A percentile compares a stretch with the other conserved stretches of the same genome.
phyloP scores from a whole-genome alignment of 352 stramenopile genomes.

The Pythium brachiatum region DNA sequence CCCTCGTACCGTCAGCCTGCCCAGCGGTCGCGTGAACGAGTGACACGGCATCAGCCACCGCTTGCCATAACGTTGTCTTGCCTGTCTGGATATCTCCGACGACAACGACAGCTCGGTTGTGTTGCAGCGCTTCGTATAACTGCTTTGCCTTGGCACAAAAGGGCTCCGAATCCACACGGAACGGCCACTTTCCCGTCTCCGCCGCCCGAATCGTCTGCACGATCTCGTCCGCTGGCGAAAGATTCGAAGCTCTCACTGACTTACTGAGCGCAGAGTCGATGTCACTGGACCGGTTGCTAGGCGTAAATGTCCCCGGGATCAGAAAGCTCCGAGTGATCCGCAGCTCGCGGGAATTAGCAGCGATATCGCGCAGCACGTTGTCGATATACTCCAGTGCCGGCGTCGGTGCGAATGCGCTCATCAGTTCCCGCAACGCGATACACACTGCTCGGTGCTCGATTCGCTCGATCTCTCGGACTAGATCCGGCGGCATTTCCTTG shows the following conservation, averaged over 20 bases:
- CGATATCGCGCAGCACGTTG: constrained; percentile 42
- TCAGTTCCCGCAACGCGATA: constrained; percentile 36
- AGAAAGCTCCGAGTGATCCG: constrained; percentile 26
- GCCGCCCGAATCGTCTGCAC: neutral
- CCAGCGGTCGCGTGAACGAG: neutral
- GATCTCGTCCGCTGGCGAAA: neutral
- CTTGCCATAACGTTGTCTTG: constrained; percentile 55
- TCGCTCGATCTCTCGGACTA: constrained; percentile 28
- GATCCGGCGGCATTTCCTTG: constrained; percentile 19
- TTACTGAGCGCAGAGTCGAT: neutral
- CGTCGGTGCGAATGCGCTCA: constrained; percentile 22
- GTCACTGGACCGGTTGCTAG: neutral
- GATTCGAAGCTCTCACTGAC: neutral
- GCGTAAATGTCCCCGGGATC: neutral
- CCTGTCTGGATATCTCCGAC: constrained; percentile 41
- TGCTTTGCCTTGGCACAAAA: constrained; percentile 45
- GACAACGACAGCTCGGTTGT: constrained; percentile 33
- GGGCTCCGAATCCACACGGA: neutral
- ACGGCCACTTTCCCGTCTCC: neutral
- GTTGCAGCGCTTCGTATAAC: constrained; percentile 37
- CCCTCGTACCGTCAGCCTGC: neutral
- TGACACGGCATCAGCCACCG: constrained; percentile 28
- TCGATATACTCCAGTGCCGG: constrained; percentile 37
- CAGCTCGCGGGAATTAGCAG: constrained; percentile 27
- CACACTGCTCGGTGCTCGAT: constrained; percentile 43